Evolutionary conservation across 108 stramenopile genomes (phyloP), one percentile per base, ranked within the genome.

Genomic region (Cyclotella baltica): DNA sequence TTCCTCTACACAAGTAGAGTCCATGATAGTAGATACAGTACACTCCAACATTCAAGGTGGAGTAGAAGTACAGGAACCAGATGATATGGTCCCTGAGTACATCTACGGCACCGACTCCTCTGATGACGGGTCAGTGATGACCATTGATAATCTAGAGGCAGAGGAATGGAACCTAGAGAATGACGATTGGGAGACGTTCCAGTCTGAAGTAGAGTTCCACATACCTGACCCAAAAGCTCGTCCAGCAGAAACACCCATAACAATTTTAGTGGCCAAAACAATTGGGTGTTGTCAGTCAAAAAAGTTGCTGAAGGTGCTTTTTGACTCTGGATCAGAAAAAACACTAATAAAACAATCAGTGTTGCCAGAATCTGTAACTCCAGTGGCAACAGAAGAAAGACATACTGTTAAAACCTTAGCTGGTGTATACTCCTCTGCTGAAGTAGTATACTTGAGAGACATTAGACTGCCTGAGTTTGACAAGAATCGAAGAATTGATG

Each of bases 391-490:
- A 11, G 4, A 63, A 8, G 4, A 38, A 20, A 3, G n/a, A 20
- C 36, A n/a, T n/a, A n/a, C n/a, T n/a, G n/a, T 36, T 2, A 16
- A 22, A 11, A 63, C 62, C 9, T 38, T 63, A 38, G 62, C 34
- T 6, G 36, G 62, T 6, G n/a, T 38, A 13, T 59, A 59, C 31
- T 29, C 28, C 6, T 59, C 58, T 29, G 4, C n/a, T 2, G 4
- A 71, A 2, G 23, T 13, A 0, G 55, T 71, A 6, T 20, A 0
- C 2, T 40, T 68, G 27, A 46, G 20, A 6, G n/a, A 72, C 0
- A 52, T 83, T 13, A 33, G 18, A 23, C 28, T 83, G 3, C 83
- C 83, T 22, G 78, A 84, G 35, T 79, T 84, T 53, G 47, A 57
- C 37, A 62, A 51, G n/a, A 65, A 58, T 23, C 25, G 43, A 4